These are phyloP conservation scores for Aspergillus saccharolyticus DNA, from an alignment of 495 filamentous ascomycete species.

Conservation along the genomic window DNA sequence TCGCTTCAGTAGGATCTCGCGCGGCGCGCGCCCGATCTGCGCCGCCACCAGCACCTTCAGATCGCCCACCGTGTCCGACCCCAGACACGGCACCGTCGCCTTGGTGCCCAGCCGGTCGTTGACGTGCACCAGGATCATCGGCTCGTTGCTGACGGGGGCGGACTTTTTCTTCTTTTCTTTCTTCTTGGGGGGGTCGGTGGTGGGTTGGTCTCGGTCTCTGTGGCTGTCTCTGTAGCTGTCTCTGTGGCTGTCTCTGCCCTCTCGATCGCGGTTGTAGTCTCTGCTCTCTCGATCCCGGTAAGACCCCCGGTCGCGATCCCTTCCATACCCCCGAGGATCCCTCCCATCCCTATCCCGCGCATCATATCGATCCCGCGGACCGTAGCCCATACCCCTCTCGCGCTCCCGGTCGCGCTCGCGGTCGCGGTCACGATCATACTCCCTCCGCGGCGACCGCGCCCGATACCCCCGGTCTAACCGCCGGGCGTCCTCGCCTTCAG, in stretches of 20 bases:
- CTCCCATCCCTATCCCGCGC: too few relatives aligned
- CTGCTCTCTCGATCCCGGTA: conserved; percentile 18
- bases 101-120: conserved; percentile 92
- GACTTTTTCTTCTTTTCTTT: conserved; percentile 39
- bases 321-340: conserved; percentile 1
- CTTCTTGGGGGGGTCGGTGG: conserved; percentile 5
- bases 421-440: too few relatives aligned
- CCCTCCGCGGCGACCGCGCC: conserved; percentile 6
- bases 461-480: conserved; percentile 11
- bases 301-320: conserved; percentile 1
- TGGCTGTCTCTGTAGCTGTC: conserved; percentile 5
- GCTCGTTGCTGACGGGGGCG: conserved; percentile 46
- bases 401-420: too few relatives aligned
- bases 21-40: conserved; percentile 76
- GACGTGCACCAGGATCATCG: conserved; percentile 87
- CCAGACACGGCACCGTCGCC: conserved; percentile 79
- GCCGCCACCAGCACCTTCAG: conserved; percentile 91
- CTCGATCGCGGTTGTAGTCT: conserved; percentile 21
- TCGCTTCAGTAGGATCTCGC: conserved; percentile 86
- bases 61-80: conserved; percentile 70
- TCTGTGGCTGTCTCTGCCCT: conserved; percentile 21
- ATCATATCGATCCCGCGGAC: too few relatives aligned
- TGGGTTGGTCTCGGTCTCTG: too few relatives aligned
- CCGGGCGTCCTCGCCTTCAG: conserved; percentile 1
- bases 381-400: too few relatives aligned